These are phyloP conservation scores for Fusarium sp. DNA, from an alignment of 2,329 filamentous ascomycete genomes.

Conservation along the genomic window DNA sequence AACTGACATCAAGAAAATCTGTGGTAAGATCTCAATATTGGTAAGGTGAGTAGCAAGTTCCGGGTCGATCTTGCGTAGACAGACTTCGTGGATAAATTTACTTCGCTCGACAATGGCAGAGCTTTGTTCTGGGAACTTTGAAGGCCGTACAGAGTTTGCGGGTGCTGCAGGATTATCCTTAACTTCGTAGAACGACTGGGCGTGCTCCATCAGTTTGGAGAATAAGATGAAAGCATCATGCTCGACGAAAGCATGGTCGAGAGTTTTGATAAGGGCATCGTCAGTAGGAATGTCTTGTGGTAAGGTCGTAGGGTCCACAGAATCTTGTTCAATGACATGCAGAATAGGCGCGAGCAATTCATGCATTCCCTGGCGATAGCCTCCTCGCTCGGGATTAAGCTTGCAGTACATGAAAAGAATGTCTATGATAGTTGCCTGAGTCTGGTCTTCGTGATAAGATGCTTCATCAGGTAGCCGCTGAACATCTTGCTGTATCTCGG, in stretches of 20 bases:
- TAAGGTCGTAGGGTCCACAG: slow-evolving; percentile 65
- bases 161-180: slow-evolving; percentile 31
- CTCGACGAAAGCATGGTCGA: slow-evolving; percentile 81
- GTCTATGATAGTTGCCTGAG: slow-evolving; percentile 85
- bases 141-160: slow-evolving; percentile 28
- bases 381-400: slow-evolving; percentile 84
- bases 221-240: slow-evolving; percentile 93
- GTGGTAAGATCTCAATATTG: slow-evolving; percentile 88
- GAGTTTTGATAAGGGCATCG: slow-evolving; percentile 68
- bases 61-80: slow-evolving; percentile 82
- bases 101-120: slow-evolving; percentile 83
- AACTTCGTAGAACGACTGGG: slow-evolving; percentile 87
- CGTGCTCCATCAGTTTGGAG: slow-evolving; percentile 85
- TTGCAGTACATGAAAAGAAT: slow-evolving; percentile 96
- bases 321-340: slow-evolving; percentile 85
- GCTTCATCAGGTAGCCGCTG: slow-evolving; percentile 91
- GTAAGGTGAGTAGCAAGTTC: slow-evolving; percentile 84
- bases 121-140: slow-evolving; percentile 51
- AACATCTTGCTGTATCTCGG: slow-evolving; percentile 94
- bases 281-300: slow-evolving; percentile 55
- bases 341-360: slow-evolving; percentile 91
- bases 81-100: slow-evolving; percentile 85
- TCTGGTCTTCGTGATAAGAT: slow-evolving; percentile 84
- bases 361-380: slow-evolving; percentile 98
- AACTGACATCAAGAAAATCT: slow-evolving; percentile 90